Evolutionary conservation across 2,329 filamentous ascomycete genomes (phyloP).

Genomic region (Colletotrichum camelliae): DNA sequence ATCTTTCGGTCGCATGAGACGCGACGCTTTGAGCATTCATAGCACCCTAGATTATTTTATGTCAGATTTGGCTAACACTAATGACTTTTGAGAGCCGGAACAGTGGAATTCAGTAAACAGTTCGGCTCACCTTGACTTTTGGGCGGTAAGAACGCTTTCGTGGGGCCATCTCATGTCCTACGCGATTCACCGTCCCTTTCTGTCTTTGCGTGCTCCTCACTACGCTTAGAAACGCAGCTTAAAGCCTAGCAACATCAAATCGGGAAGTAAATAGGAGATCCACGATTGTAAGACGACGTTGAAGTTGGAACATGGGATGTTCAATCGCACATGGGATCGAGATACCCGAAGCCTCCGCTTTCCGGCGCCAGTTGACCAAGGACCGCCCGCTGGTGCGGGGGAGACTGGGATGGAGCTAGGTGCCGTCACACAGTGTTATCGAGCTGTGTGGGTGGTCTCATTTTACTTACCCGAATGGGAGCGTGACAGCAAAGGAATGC

Average conservation of each 20-base stretch:
- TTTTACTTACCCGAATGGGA: neutral
- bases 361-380: neutral
- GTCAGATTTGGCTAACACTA: neutral
- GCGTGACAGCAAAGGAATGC: neutral
- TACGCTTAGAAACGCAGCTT: neutral
- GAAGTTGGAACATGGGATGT: neutral
- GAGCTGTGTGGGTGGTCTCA: neutral
- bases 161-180: neutral
- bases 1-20: neutral
- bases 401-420: accelerated
- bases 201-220: neutral
- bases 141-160: neutral
- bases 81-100: too few relatives aligned
- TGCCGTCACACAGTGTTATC: neutral
- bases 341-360: neutral
- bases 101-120: accelerated
- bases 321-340: neutral
- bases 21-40: neutral
- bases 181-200: neutral
- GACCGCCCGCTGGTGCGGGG: neutral
- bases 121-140: neutral
- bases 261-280: neutral
- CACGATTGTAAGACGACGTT: neutral
- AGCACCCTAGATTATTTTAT: neutral
- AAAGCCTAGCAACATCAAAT: neutral